These are phyloP conservation scores for Immersiella caudata DNA, from an alignment of 495 filamentous ascomycete species.

Conservation along the genomic window DNA sequence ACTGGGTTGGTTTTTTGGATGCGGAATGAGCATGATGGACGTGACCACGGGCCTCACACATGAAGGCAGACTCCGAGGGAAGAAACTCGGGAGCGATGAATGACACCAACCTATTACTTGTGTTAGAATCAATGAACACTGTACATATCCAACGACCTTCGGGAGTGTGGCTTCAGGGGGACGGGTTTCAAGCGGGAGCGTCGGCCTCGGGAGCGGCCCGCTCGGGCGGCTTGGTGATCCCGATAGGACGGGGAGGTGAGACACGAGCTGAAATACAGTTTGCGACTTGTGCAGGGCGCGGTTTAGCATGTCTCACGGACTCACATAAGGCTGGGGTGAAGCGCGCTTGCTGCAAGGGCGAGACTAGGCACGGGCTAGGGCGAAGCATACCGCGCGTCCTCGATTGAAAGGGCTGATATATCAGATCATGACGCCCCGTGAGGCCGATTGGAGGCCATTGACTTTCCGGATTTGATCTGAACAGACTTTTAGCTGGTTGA, in stretches of 20 bases:
- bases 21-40: not conserved
- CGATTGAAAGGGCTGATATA: not conserved
- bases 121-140: not conserved
- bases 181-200: not conserved
- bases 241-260: not conserved
- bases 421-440: not conserved
- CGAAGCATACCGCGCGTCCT: not conserved
- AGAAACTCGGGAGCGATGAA: not conserved
- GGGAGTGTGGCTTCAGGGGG: no score
- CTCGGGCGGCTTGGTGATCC: not conserved
- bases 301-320: not conserved
- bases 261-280: constrained; percentile 1
- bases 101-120: not conserved
- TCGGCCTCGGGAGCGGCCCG: not conserved
- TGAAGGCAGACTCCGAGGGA: not conserved
- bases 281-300: not conserved
- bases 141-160: no score
- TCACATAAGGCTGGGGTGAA: not conserved
- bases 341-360: not conserved
- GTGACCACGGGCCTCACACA: not conserved
- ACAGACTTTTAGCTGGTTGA: not conserved
- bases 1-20: not conserved
- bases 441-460: not conserved
- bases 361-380: not conserved
- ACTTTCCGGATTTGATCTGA: not conserved